A percentile compares a stretch with the other conserved stretches of the same genome.
These are phyloP conservation scores for Zygoascus biomembranicola DNA, from an alignment of 805 yeast genomes.

Conservation along the genomic window DNA sequence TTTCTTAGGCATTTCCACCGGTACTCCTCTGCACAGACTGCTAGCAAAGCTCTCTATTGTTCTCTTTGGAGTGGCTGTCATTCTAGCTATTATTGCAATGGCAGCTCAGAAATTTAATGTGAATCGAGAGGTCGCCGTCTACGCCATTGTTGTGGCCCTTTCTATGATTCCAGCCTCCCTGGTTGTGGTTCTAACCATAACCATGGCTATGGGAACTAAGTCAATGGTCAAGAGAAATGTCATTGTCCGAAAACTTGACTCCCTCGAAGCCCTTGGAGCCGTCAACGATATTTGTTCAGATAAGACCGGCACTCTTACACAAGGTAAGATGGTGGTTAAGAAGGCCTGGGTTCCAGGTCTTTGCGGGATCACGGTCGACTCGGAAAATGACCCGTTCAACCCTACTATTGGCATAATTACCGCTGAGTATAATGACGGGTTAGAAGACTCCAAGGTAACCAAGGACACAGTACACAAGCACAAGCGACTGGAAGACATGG, in stretches of 20 bases:
- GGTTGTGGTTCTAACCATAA: slow-evolving; percentile 73
- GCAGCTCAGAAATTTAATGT: slow-evolving; percentile 70
- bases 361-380: slow-evolving; percentile 49
- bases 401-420: slow-evolving; percentile 49
- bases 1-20: slow-evolving; percentile 65
- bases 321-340: slow-evolving; percentile 70
- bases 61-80: slow-evolving; percentile 68
- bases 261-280: slow-evolving; percentile 71
- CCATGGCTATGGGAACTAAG: slow-evolving; percentile 77
- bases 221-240: slow-evolving; percentile 63
- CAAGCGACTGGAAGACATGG: slow-evolving; percentile 40
- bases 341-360: slow-evolving; percentile 59
- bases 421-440: slow-evolving; percentile 27
- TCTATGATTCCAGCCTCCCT: slow-evolving; percentile 79
- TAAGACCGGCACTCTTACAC: slow-evolving; percentile 75
- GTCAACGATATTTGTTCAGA: slow-evolving; percentile 76
- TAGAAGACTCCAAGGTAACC: slow-evolving; percentile 4
- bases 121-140: slow-evolving; percentile 74
- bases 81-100: slow-evolving; percentile 82
- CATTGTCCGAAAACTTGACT: slow-evolving; percentile 67
- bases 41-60: slow-evolving; percentile 69
- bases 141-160: slow-evolving; percentile 78
- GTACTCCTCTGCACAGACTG: slow-evolving; percentile 75
- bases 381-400: slow-evolving; percentile 46
- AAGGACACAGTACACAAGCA: not conserved